These are phyloP conservation scores for Fusarium sp. DNA, from an alignment of 2,329 filamentous ascomycete species.

Conservation along the genomic window DNA sequence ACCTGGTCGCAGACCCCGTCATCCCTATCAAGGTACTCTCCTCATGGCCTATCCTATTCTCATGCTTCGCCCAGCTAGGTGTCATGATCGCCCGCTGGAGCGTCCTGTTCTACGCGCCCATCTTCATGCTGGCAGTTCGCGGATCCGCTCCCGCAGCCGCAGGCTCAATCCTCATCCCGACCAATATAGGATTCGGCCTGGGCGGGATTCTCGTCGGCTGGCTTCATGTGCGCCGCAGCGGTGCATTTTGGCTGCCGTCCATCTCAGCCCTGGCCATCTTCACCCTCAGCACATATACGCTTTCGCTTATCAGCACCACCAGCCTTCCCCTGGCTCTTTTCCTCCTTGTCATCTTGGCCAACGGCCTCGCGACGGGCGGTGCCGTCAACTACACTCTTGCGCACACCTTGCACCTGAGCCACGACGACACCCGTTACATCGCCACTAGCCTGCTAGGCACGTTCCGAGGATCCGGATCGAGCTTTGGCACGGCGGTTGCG, in stretches of 20 bases:
- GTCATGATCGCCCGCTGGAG: constrained; percentile 85
- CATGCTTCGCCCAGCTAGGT: constrained; percentile 77
- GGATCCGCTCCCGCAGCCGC: constrained; percentile 74
- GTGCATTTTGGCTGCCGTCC: constrained; percentile 75
- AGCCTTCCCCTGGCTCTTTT: constrained; percentile 62
- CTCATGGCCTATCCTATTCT: constrained; percentile 75
- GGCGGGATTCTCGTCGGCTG: constrained; percentile 78
- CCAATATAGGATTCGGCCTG: constrained; percentile 79
- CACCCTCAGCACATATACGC: constrained; percentile 63
- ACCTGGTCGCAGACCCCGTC: constrained; percentile 72
- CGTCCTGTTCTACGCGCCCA: constrained; percentile 81
- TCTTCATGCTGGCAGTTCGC: constrained; percentile 80
- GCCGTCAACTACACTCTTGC: constrained; percentile 83
- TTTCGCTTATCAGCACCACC: constrained; percentile 65
- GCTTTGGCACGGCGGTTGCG: constrained; percentile 81
- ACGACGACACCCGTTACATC: constrained; percentile 73
- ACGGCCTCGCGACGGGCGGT: constrained; percentile 77
- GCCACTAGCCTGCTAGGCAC: constrained; percentile 79
- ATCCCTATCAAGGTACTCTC: constrained; percentile 76
- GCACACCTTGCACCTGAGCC: constrained; percentile 78
- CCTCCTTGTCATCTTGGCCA: constrained; percentile 69
- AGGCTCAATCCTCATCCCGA: constrained; percentile 81
- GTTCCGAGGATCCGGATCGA: constrained; percentile 82
- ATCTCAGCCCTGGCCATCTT: constrained; percentile 71
- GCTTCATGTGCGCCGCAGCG: constrained; percentile 76